Percentiles rank a stretch among this genome's conserved stretches.
Conservation (phyloP, 495 filamentous ascomycete species). For the Pyrenula massariospora region DNA sequence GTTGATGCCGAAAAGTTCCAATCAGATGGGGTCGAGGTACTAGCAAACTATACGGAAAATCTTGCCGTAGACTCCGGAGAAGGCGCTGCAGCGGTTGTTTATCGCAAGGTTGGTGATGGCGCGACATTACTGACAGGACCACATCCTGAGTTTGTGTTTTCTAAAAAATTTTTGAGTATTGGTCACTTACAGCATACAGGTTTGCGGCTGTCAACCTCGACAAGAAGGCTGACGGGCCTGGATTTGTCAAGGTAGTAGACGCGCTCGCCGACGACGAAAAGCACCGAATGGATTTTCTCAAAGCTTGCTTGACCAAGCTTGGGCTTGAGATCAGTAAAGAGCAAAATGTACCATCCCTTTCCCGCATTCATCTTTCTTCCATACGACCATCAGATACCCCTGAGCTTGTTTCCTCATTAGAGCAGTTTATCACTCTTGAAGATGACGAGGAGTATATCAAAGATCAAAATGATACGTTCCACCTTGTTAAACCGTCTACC, state of each 20-base stretch:
- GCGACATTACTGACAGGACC: conserved; percentile 71
- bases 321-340: conserved; percentile 65
- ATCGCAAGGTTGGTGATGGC: conserved; percentile 80
- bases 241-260: conserved; percentile 57
- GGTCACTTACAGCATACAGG: conserved; percentile 27
- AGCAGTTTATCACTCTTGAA: conserved; percentile 56
- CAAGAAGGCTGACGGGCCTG: conserved; percentile 44
- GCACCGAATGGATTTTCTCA: conserved; percentile 62
- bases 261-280: conserved; percentile 60
- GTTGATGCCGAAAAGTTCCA: conserved; percentile 57
- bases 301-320: conserved; percentile 72
- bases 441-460: conserved; percentile 64
- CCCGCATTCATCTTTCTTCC: conserved; percentile 74
- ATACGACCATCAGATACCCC: conserved; percentile 48
- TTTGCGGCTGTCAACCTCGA: conserved; percentile 76
- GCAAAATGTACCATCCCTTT: conserved; percentile 66
- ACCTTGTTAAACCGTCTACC: conserved; percentile 49
- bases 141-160: conserved; percentile 73
- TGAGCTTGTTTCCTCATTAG: conserved; percentile 53
- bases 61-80: conserved; percentile 69
- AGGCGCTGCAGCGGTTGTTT: conserved; percentile 66
- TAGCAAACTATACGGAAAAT: conserved; percentile 68
- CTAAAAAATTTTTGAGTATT: conserved; percentile 2
- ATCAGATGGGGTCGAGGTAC: conserved; percentile 58
- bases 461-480: conserved; percentile 78